Percentiles rank a stretch among this genome's conserved stretches.
These are phyloP conservation scores for Ustilago shanxiensis DNA, from an alignment of 1,284 basidiomycete genomes.

Conservation along the genomic window DNA sequence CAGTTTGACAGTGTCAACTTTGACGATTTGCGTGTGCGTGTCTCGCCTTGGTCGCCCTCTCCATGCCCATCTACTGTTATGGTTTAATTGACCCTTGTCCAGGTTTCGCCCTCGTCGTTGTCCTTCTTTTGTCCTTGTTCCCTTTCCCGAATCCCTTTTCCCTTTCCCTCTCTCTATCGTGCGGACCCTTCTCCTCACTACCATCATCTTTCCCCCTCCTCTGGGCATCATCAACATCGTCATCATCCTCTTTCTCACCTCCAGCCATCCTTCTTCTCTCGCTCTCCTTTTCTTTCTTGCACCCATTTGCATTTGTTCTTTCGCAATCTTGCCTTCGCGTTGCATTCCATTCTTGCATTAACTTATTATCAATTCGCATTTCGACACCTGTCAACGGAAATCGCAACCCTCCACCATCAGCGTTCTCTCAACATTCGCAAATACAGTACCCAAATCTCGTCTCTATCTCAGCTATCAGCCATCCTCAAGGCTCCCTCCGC, in stretches of 20 bases:
- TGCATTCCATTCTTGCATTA: constrained; percentile 16
- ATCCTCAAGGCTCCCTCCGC: constrained; percentile 16
- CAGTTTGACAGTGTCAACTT: background rate
- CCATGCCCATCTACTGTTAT: too few species aligned
- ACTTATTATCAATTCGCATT: constrained; percentile 17
- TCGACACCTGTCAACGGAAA: constrained; percentile 41
- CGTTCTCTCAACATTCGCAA: constrained; percentile 23
- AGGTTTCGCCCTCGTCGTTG: background rate
- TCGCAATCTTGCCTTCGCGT: constrained; percentile 15
- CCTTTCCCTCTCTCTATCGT: constrained; percentile 25
- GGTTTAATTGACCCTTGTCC: too few species aligned
- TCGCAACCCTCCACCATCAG: constrained; percentile 36
- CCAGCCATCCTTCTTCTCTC: background rate
- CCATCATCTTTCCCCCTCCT: constrained; percentile 28
- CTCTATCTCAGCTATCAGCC: background rate
- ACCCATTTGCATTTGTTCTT: constrained; percentile 1
- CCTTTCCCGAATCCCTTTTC: constrained; percentile 25
- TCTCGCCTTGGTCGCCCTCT: background rate
- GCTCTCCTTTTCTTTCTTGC: constrained; percentile 7
- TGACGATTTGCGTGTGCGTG: background rate
- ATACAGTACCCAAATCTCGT: constrained; percentile 7
- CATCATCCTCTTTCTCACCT: constrained; percentile 5
- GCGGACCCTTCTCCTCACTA: constrained; percentile 30
- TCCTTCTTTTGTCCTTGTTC: constrained; percentile 7
- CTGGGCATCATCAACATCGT: constrained; percentile 6